These are phyloP conservation scores for Tephrocybe rancida DNA, from an alignment of 768 basidiomycete species.

Conservation along the genomic window DNA sequence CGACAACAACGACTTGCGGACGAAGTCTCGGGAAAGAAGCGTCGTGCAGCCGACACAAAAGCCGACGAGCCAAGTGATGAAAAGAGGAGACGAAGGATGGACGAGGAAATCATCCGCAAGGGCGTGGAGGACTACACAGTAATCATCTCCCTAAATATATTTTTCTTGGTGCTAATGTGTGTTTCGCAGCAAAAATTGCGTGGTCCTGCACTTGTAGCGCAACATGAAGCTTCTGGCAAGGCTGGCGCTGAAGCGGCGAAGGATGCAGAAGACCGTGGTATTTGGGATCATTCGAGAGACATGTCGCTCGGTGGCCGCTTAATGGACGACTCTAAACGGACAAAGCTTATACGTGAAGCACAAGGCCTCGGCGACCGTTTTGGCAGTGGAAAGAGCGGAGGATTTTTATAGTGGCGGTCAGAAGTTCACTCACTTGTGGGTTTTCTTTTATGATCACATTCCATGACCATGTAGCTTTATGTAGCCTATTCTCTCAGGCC, in stretches of 20 bases:
- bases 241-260: slow-evolving; percentile 36
- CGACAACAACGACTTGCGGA: slow-evolving; percentile 90
- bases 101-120: slow-evolving; percentile 65
- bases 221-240: slow-evolving; percentile 44
- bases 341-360: slow-evolving; percentile 79
- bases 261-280: slow-evolving; percentile 55
- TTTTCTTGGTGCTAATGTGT: neutral
- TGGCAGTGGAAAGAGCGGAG: slow-evolving; percentile 69
- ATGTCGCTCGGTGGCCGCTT: slow-evolving; percentile 87
- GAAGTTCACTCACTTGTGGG: too few relatives aligned
- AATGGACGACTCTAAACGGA: slow-evolving; percentile 86
- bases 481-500: too few relatives aligned
- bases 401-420: slow-evolving; percentile 49
- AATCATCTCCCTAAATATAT: slow-evolving; percentile 23
- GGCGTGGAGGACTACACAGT: slow-evolving; percentile 85
- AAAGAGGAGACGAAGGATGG: slow-evolving; percentile 61
- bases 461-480: too few relatives aligned
- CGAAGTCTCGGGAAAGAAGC: slow-evolving; percentile 91
- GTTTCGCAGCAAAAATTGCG: slow-evolving; percentile 46
- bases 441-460: too few relatives aligned
- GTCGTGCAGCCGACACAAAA: slow-evolving; percentile 62
- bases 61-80: slow-evolving; percentile 45
- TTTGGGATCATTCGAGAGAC: slow-evolving; percentile 93
- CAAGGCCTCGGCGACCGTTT: slow-evolving; percentile 84
- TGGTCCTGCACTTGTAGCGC: slow-evolving; percentile 55